Percentiles rank a stretch among this genome's conserved stretches.
These are phyloP conservation scores for Saksenaea vasiformis DNA, from an alignment of 371 early-diverging fungal genomes.

Conservation along the genomic window DNA sequence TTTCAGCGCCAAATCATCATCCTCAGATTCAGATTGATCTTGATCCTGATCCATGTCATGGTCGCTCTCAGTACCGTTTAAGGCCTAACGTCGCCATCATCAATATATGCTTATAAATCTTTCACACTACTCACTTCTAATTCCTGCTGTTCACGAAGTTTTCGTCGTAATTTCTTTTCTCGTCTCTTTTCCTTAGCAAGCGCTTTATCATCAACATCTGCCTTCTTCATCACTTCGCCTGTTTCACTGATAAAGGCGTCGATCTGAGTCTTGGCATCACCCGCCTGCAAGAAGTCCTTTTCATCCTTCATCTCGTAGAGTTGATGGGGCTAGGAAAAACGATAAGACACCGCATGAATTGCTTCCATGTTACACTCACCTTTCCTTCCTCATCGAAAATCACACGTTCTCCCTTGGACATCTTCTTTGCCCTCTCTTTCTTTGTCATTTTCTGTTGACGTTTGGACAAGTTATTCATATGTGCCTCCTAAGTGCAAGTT, in stretches of 20 bases:
- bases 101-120: not conserved
- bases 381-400: constrained; percentile 94
- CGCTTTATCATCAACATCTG: constrained; percentile 76
- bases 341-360: not conserved
- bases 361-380: constrained; percentile 33
- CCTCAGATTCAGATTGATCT: constrained; percentile 16
- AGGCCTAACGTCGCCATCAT: constrained; percentile 17
- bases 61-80: constrained; percentile 21
- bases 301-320: constrained; percentile 80
- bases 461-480: constrained; percentile 61
- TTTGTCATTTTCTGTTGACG: constrained; percentile 70
- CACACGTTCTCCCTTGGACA: constrained; percentile 69
- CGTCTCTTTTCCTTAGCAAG: constrained; percentile 68
- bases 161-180: constrained; percentile 71
- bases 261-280: constrained; percentile 65
- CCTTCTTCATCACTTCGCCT: constrained; percentile 61
- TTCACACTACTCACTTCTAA: not conserved
- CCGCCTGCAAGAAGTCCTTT: constrained; percentile 74
- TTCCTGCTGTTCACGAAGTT: constrained; percentile 65
- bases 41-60: constrained; percentile 34
- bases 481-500: constrained; percentile 10
- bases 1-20: constrained; percentile 18
- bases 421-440: constrained; percentile 70
- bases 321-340: constrained; percentile 55
- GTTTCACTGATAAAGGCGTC: constrained; percentile 69